These are phyloP conservation scores for Crotalaria pallida DNA, from an alignment of 306 rosid species.

Conservation along the genomic window DNA sequence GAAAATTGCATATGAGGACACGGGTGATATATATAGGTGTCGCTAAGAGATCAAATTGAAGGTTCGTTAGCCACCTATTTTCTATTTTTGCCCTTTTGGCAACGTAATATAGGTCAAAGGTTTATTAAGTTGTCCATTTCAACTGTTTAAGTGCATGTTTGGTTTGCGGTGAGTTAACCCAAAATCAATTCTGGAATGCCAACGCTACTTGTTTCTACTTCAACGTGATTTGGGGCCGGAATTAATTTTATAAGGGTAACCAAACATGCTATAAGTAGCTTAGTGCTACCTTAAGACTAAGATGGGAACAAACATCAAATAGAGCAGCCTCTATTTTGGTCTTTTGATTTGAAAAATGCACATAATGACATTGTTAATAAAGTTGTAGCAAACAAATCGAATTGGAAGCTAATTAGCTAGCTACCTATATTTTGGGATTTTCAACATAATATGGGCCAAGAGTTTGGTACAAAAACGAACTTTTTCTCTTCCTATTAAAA, in stretches of 20 bases:
- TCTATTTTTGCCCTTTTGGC: background rate
- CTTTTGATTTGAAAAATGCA: slow-evolving; percentile 13
- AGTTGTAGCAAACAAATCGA: background rate
- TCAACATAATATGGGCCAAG: background rate
- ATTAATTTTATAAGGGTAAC: too few relatives aligned
- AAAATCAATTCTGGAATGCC: too few relatives aligned
- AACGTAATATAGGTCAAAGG: background rate
- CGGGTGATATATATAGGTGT: background rate
- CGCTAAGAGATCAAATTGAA: background rate
- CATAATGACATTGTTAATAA: slow-evolving; percentile 10
- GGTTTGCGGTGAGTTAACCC: too few relatives aligned
- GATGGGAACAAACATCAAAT: slow-evolving; percentile 28
- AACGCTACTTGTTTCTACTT: too few relatives aligned
- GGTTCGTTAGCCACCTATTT: background rate
- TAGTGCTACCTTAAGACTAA: too few relatives aligned
- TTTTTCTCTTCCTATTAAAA: background rate
- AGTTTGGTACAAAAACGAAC: background rate
- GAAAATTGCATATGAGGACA: slow-evolving; percentile 23
- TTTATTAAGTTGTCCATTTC: background rate
- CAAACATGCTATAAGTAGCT: too few relatives aligned
- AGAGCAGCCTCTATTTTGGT: background rate
- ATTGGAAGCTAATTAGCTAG: background rate
- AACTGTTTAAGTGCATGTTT: too few relatives aligned
- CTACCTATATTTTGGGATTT: background rate
- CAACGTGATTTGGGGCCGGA: too few relatives aligned